Evolutionary conservation across 176 grass and related monocot species (phyloP).

Genomic region (Canna indica): DNA sequence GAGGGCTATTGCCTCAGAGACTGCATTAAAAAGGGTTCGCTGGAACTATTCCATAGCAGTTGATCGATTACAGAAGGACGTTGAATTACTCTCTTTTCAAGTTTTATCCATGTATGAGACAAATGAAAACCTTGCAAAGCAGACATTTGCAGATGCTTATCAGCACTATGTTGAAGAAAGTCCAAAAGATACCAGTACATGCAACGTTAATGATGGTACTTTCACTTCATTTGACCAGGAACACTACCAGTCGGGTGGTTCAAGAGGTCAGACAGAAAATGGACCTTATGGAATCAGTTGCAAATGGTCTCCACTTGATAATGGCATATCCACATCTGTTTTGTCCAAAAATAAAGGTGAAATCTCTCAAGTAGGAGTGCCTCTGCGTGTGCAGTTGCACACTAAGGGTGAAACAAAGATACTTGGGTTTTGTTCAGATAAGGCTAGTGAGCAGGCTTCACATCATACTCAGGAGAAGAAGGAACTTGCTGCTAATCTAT

Average conservation of each 20-base stretch:
- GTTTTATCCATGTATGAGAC: slow-evolving; percentile 96
- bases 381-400: slow-evolving; percentile 5
- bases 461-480: background rate
- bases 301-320: slow-evolving; percentile 19
- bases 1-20: slow-evolving; percentile 75
- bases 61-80: slow-evolving; percentile 85
- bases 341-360: slow-evolving; percentile 7
- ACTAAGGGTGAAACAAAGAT: slow-evolving; percentile 6
- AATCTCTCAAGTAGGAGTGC: background rate
- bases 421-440: slow-evolving; percentile 1
- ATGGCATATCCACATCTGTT: slow-evolving; percentile 21
- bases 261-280: slow-evolving; percentile 24
- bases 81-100: slow-evolving; percentile 90
- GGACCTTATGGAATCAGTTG: slow-evolving; percentile 15
- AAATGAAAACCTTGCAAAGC: slow-evolving; percentile 84
- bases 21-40: slow-evolving; percentile 69
- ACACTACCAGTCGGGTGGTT: slow-evolving; percentile 17
- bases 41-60: slow-evolving; percentile 78
- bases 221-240: slow-evolving; percentile 12
- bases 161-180: slow-evolving; percentile 37
- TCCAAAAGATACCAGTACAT: slow-evolving; percentile 19
- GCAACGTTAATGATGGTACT: slow-evolving; percentile 15
- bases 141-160: slow-evolving; percentile 48
- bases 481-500: background rate
- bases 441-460: background rate